Conservation (phyloP, 176 grass and related monocot species). For the Ensete glaucum region DNA sequence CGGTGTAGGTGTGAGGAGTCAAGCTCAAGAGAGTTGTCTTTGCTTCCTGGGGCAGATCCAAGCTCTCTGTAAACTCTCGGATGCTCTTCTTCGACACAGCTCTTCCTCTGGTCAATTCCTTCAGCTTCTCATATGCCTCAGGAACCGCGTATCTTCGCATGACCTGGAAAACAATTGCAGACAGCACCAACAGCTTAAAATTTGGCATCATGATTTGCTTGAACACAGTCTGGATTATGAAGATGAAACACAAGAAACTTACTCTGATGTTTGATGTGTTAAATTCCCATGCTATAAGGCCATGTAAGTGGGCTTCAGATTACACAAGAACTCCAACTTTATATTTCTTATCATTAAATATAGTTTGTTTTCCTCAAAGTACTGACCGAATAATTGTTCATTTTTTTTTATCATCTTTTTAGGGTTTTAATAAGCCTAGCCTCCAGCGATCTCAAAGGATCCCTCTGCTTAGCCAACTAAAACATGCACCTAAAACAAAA, state of each 20-base stretch:
- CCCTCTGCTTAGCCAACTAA: no score
- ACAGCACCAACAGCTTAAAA: neutral
- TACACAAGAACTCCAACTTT: no score
- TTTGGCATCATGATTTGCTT: neutral
- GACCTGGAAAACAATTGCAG: slow-evolving; percentile 32
- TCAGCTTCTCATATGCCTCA: slow-evolving; percentile 86
- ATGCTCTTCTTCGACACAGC: slow-evolving; percentile 73
- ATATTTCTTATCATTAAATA: no score
- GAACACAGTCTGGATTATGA: neutral
- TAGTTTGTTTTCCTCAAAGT: neutral
- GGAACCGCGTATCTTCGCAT: slow-evolving; percentile 87
- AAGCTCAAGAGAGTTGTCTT: slow-evolving; percentile 44
- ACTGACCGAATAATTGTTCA: neutral
- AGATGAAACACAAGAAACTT: neutral
- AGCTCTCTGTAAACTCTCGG: slow-evolving; percentile 51
- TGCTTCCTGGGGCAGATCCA: slow-evolving; percentile 51
- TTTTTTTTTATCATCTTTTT: neutral
- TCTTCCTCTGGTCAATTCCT: slow-evolving; percentile 79
- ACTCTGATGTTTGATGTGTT: no score
- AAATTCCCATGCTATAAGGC: no score
- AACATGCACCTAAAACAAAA: no score
- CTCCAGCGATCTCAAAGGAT: no score
- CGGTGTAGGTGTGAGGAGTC: slow-evolving; percentile 69
- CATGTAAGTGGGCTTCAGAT: no score
- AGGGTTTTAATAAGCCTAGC: neutral